A percentile compares a stretch with the other conserved stretches of the same genome.
Evolutionary conservation across 768 basidiomycete genomes (phyloP).

Genomic region (Daedaleopsis sinensis): DNA sequence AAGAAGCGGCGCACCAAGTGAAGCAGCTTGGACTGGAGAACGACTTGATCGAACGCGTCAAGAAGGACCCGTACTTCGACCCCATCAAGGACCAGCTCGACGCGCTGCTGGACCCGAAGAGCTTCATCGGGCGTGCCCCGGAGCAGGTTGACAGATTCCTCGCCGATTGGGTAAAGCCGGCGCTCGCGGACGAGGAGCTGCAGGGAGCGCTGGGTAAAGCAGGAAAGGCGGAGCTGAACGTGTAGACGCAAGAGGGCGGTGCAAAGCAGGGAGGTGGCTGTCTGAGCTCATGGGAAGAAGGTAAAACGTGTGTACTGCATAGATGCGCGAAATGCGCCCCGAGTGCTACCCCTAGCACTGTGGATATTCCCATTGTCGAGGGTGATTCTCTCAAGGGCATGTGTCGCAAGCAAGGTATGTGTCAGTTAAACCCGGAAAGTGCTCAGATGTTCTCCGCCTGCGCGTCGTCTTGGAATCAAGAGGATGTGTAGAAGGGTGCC

Average conservation of each 20-base stretch:
- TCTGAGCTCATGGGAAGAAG: background rate
- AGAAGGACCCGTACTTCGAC: conserved; percentile 83
- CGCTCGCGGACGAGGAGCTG: conserved; percentile 60
- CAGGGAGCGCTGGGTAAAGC: conserved; percentile 53
- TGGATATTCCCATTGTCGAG: too few relatives aligned
- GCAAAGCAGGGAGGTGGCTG: background rate
- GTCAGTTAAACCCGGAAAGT: too few relatives aligned
- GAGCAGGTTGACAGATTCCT: conserved; percentile 93
- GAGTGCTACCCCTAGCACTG: too few relatives aligned
- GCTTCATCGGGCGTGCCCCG: conserved; percentile 92
- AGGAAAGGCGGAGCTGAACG: conserved; percentile 66
- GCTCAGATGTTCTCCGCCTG: too few relatives aligned
- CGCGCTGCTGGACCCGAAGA: conserved; percentile 76
- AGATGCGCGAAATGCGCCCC: background rate
- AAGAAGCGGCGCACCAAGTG: conserved; percentile 92
- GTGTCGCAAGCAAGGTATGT: too few relatives aligned
- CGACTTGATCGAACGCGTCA: conserved; percentile 90
- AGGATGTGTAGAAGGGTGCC: too few relatives aligned
- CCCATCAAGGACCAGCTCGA: conserved; percentile 84
- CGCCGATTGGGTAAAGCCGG: conserved; percentile 86
- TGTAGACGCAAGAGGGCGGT: conserved; percentile 29
- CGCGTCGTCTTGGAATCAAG: too few relatives aligned
- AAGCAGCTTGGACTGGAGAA: conserved; percentile 95
- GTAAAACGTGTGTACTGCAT: background rate
- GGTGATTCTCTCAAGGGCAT: too few relatives aligned